These are phyloP conservation scores for Areca catechu DNA, from an alignment of 176 grass and related monocot genomes.

Conservation along the genomic window DNA sequence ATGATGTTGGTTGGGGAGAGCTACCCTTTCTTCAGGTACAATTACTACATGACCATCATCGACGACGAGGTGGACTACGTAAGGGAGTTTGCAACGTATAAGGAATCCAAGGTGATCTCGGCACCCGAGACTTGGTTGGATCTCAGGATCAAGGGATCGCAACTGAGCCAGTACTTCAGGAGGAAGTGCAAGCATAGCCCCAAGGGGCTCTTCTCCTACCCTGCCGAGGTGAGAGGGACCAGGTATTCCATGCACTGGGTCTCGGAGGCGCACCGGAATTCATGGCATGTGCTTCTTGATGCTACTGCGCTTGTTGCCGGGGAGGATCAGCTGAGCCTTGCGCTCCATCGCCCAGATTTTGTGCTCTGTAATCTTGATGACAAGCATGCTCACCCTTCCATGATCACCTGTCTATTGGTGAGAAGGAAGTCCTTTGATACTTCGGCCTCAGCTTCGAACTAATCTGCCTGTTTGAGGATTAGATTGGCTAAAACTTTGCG, in stretches of 20 bases:
- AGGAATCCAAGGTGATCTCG: slow-evolving; percentile 50
- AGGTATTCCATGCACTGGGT: slow-evolving; percentile 65
- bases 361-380: slow-evolving; percentile 37
- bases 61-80: slow-evolving; percentile 29
- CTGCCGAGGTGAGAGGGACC: slow-evolving; percentile 9
- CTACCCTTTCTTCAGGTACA: slow-evolving; percentile 65
- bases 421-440: slow-evolving; percentile 44
- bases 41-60: slow-evolving; percentile 65
- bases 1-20: slow-evolving; percentile 53
- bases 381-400: slow-evolving; percentile 23
- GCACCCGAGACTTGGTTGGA: slow-evolving; percentile 63
- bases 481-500: too few species aligned
- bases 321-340: slow-evolving; percentile 39
- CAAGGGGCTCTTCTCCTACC: slow-evolving; percentile 76
- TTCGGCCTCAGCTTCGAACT: not conserved
- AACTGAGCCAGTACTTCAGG: slow-evolving; percentile 73
- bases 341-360: slow-evolving; percentile 62
- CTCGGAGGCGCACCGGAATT: slow-evolving; percentile 63
- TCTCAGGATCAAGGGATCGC: slow-evolving; percentile 66
- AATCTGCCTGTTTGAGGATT: too few species aligned
- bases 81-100: slow-evolving; percentile 48
- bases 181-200: slow-evolving; percentile 61
- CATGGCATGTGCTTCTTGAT: slow-evolving; percentile 63
- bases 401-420: slow-evolving; percentile 44
- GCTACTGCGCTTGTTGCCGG: slow-evolving; percentile 36